Evolutionary conservation across 1,284 basidiomycete genomes (phyloP).

Genomic region (Wallemia hederae): DNA sequence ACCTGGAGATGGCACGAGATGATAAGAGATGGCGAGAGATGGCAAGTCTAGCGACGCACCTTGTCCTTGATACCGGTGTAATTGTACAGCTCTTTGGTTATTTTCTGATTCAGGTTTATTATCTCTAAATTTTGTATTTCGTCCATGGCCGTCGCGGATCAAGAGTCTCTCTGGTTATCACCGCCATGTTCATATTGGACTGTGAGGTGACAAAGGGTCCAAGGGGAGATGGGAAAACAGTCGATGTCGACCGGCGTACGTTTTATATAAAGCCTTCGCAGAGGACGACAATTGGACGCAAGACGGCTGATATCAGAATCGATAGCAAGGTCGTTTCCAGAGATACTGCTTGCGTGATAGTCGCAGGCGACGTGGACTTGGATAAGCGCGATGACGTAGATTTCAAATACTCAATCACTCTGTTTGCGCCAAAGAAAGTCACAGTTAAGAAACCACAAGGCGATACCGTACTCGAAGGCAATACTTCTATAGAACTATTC

Average conservation of each 20-base stretch:
- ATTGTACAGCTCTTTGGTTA: slow-evolving; percentile 71
- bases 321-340: not conserved
- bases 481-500: no score
- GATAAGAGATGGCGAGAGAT: slow-evolving; percentile 1
- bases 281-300: not conserved
- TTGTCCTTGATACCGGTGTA: slow-evolving; percentile 21
- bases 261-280: not conserved
- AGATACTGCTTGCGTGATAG: not conserved
- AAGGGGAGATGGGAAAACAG: no score
- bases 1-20: slow-evolving; percentile 43
- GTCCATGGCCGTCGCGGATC: not conserved
- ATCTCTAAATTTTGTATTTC: not conserved
- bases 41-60: not conserved
- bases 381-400: not conserved
- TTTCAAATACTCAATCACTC: not conserved
- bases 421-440: not conserved
- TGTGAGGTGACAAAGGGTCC: no score
- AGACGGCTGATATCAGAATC: not conserved
- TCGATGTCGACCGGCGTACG: no score
- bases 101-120: slow-evolving; percentile 16
- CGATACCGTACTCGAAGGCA: no score
- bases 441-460: not conserved
- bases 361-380: not conserved
- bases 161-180: not conserved
- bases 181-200: no score